These are phyloP conservation scores for Gelatoporia subvermispora DNA, from an alignment of 768 basidiomycete genomes.

Conservation along the genomic window DNA sequence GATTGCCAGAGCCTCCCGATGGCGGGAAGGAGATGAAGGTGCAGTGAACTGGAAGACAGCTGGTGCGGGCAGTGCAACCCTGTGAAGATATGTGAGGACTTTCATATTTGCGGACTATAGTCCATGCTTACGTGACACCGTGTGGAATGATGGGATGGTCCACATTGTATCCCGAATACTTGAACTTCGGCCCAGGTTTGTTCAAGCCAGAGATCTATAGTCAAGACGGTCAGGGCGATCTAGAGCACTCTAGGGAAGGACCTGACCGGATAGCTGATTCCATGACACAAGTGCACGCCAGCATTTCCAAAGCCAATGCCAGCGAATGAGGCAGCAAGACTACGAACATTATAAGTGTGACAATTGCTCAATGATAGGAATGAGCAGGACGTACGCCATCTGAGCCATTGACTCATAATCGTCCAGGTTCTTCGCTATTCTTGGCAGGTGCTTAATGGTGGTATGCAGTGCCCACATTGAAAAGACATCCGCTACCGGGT, in stretches of 20 bases:
- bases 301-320: conserved; percentile 96
- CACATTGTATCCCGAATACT: conserved; percentile 85
- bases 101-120: not conserved
- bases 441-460: conserved; percentile 84
- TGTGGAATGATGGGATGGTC: conserved; percentile 90
- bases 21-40: conserved; percentile 86
- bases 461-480: conserved; percentile 90
- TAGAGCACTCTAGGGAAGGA: too few species aligned
- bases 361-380: not conserved
- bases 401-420: conserved; percentile 82
- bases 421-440: conserved; percentile 71
- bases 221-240: conserved; percentile 1
- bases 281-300: conserved; percentile 87
- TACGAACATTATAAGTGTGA: conserved; percentile 21
- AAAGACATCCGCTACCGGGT: conserved; percentile 94
- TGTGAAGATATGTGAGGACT: conserved; percentile 14
- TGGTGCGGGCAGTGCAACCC: conserved; percentile 87
- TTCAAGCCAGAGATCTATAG: conserved; percentile 85
- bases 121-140: conserved; percentile 59
- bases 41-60: conserved; percentile 97
- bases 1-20: conserved; percentile 83
- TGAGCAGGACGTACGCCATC: conserved; percentile 66
- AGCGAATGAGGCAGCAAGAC: conserved; percentile 88
- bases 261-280: conserved; percentile 81
- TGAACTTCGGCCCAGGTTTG: conserved; percentile 89